Conservation (phyloP, 805 yeast genomes). For the Huiozyma sinensis region DNA sequence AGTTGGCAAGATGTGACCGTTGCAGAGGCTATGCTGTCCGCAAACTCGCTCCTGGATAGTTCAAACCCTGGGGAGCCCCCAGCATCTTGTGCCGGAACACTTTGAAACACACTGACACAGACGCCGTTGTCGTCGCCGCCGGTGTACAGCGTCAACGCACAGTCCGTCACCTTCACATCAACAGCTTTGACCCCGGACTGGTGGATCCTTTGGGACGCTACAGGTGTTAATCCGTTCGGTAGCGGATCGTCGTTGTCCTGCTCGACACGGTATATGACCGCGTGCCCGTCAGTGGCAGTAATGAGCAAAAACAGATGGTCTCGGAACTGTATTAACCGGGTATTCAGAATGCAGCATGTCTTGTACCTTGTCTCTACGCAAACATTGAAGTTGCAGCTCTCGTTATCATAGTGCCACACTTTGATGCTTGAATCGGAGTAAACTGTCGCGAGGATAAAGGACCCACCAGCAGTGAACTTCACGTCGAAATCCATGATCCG, state of each 20-base stretch:
- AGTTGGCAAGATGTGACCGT: conserved; percentile 61
- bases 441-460: conserved; percentile 43
- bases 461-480: conserved; percentile 27
- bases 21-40: conserved; percentile 66
- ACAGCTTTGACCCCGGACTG: conserved; percentile 76
- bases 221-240: neutral
- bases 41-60: conserved; percentile 22
- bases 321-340: conserved; percentile 33
- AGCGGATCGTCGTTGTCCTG: conserved; percentile 4
- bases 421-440: conserved; percentile 79
- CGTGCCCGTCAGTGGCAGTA: conserved; percentile 77
- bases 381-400: conserved; percentile 31
- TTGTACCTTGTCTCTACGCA: conserved; percentile 45
- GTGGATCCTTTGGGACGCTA: conserved; percentile 36
- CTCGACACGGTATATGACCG: conserved; percentile 51
- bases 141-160: conserved; percentile 37
- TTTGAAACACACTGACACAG: conserved; percentile 31
- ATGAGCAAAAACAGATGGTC: conserved; percentile 33
- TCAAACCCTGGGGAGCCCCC: neutral
- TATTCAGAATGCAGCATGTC: conserved; percentile 68
- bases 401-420: conserved; percentile 44
- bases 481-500: conserved; percentile 80
- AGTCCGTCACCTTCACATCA: conserved; percentile 18
- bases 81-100: conserved; percentile 12
- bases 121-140: conserved; percentile 93